A percentile compares a stretch with the other conserved stretches of the same genome.
phyloP scores from a whole-genome alignment of 805 yeast genomes.

The Candida bentonensis region DNA sequence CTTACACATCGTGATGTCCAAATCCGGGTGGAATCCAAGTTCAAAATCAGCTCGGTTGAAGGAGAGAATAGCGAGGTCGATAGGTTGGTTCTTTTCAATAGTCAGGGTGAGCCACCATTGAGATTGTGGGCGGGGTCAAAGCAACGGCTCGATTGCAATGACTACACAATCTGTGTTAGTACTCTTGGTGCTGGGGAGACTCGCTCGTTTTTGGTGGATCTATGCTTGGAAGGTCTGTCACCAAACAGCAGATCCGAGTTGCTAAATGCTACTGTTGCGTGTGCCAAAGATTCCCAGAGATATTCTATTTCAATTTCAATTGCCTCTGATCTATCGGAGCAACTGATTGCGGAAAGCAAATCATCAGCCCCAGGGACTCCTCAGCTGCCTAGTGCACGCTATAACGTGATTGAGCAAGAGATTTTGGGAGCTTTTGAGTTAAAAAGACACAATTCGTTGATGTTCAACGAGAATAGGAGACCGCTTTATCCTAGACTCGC shows the following conservation, averaged over 20 bases:
- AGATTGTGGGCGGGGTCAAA: not conserved
- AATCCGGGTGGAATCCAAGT: not conserved
- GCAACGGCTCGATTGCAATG: not conserved
- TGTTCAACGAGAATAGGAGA: not conserved
- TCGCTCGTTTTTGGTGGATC: not conserved
- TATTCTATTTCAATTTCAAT: not conserved
- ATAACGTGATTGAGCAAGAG: not conserved
- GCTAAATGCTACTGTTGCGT: not conserved
- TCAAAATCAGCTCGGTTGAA: not conserved
- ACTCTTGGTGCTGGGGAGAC: not conserved
- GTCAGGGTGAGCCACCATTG: not conserved
- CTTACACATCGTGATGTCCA: not conserved
- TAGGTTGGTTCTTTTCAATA: not conserved
- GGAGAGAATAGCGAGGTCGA: not conserved
- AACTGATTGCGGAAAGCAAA: no score
- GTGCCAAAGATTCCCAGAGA: not conserved
- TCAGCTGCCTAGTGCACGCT: not conserved
- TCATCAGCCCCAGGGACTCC: not conserved
- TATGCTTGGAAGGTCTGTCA: not conserved
- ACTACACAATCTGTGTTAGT: not conserved
- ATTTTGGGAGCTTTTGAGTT: not conserved
- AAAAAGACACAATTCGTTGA: not conserved
- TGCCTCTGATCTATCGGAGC: not conserved
- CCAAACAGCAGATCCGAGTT: not conserved
- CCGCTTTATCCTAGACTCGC: not conserved